These are phyloP conservation scores for Ustilago hordei DNA, from an alignment of 1,284 basidiomycete genomes.

Conservation along the genomic window DNA sequence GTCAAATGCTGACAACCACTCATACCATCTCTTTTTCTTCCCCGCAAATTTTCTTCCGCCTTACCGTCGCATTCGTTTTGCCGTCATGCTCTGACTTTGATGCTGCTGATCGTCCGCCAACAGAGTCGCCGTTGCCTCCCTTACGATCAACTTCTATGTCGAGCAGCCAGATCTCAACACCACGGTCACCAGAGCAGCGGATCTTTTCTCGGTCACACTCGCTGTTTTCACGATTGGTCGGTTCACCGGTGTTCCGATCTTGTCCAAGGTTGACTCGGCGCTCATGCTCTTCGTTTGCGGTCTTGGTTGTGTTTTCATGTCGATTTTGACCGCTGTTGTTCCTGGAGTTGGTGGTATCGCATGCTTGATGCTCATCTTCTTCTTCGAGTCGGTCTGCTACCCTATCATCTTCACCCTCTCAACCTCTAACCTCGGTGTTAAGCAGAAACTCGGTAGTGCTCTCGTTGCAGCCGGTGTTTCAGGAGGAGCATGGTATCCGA, in stretches of 20 bases:
- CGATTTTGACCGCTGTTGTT: conserved; percentile 74
- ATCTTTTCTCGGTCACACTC: conserved; percentile 75
- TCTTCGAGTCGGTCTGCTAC: conserved; percentile 76
- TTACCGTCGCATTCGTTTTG: no score
- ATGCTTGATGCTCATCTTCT: conserved; percentile 79
- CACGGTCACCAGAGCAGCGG: conserved; percentile 25
- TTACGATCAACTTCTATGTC: conserved; percentile 76
- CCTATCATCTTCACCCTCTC: conserved; percentile 76
- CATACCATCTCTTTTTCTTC: not conserved
- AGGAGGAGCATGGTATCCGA: conserved; percentile 81
- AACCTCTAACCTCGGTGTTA: conserved; percentile 72
- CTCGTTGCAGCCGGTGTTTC: conserved; percentile 74
- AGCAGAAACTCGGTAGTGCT: conserved; percentile 45
- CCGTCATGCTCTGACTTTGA: no score
- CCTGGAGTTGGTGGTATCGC: conserved; percentile 75
- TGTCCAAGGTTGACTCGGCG: conserved; percentile 77
- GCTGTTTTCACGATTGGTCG: conserved; percentile 76
- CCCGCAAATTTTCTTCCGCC: no score
- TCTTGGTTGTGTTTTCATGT: conserved; percentile 74
- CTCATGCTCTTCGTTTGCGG: conserved; percentile 72
- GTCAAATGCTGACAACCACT: not conserved
- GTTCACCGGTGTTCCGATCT: conserved; percentile 75
- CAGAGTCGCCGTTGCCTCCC: conserved; percentile 77
- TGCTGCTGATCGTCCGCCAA: not conserved
- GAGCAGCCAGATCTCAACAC: conserved; percentile 41